Evolutionary conservation across 306 rosid genomes (phyloP).

Genomic region (Cercis canadensis): DNA sequence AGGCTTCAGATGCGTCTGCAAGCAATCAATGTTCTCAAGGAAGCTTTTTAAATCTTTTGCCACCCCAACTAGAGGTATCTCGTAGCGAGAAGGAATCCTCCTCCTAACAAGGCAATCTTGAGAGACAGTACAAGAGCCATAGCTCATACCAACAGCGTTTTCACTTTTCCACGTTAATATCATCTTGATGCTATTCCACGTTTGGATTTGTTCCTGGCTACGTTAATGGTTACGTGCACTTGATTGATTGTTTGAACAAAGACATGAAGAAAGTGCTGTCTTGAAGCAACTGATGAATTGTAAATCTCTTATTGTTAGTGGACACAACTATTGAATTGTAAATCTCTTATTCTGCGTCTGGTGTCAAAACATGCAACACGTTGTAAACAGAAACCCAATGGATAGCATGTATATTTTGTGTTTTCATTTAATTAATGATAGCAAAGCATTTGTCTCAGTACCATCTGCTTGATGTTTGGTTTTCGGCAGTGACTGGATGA

Average conservation of each 20-base stretch:
- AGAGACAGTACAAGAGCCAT: constrained; percentile 45
- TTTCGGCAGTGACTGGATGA: background rate
- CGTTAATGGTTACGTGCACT: constrained; percentile 36
- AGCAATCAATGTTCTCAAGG: constrained; percentile 57
- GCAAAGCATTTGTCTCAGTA: constrained; percentile 1
- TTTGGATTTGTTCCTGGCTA: constrained; percentile 39
- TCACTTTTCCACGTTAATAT: constrained; percentile 26
- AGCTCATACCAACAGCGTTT: constrained; percentile 32
- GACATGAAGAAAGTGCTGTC: constrained; percentile 37
- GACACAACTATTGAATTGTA: too few relatives aligned
- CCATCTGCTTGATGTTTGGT: background rate
- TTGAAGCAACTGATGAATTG: constrained; percentile 41
- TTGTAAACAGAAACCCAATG: constrained; percentile 42
- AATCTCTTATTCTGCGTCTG: constrained; percentile 4
- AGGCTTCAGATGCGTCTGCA: constrained; percentile 43
- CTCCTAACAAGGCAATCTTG: constrained; percentile 47
- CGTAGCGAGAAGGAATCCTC: constrained; percentile 42
- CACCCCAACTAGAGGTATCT: constrained; percentile 62
- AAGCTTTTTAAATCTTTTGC: constrained; percentile 78
- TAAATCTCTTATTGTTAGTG: constrained; percentile 12
- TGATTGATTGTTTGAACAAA: constrained; percentile 18
- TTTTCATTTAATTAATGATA: constrained; percentile 41
- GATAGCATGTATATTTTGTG: constrained; percentile 38
- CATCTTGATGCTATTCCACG: constrained; percentile 37
- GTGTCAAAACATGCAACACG: constrained; percentile 36